These are phyloP conservation scores for Boletus rubroflammeus DNA, from an alignment of 768 basidiomycete genomes.

Conservation along the genomic window DNA sequence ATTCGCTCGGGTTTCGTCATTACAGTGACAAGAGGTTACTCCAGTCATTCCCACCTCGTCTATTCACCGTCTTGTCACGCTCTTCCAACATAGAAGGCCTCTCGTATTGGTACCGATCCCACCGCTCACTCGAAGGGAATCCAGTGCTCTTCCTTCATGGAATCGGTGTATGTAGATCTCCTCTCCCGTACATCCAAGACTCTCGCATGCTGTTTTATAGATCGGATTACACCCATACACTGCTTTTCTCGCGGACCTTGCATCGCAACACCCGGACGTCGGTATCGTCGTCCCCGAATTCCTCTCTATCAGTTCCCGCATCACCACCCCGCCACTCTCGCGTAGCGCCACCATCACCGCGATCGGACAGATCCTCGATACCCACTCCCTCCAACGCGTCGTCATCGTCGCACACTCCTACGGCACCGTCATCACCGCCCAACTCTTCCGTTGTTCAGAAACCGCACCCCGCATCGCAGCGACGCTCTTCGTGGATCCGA, in stretches of 20 bases:
- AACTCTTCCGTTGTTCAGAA: conserved; percentile 43
- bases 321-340: conserved; percentile 49
- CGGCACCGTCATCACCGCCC: conserved; percentile 54
- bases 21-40: conserved; percentile 38
- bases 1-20: conserved; percentile 50
- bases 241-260: conserved; percentile 47
- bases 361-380: conserved; percentile 43
- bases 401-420: conserved; percentile 58
- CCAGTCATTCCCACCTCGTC: conserved; percentile 52
- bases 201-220: conserved; percentile 27
- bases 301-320: conserved; percentile 57
- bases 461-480: conserved; percentile 37
- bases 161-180: conserved; percentile 47
- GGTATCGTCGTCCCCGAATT: conserved; percentile 60
- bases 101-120: conserved; percentile 49
- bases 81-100: conserved; percentile 33
- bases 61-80: conserved; percentile 42
- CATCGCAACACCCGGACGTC: conserved; percentile 42
- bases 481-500: conserved; percentile 57
- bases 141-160: conserved; percentile 68
- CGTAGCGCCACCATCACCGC: conserved; percentile 40
- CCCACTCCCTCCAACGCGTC: conserved; percentile 36
- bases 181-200: neutral
- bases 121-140: conserved; percentile 42
- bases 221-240: conserved; percentile 61